Base-by-base conservation (phyloP, 441 rosid genomes). In the Euphorbia celastroides region DNA sequence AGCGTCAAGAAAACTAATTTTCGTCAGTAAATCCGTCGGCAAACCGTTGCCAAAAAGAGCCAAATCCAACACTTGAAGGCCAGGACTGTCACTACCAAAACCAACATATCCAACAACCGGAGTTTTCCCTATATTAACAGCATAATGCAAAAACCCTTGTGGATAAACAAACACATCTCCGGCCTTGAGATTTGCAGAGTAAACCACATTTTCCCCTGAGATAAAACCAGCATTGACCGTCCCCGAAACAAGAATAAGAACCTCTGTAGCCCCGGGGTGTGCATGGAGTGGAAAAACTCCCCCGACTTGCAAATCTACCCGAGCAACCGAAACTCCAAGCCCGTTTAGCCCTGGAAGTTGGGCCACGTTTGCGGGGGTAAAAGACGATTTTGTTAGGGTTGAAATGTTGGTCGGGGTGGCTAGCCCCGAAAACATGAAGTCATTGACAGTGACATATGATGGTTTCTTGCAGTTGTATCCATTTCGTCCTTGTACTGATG, bases 231-330 rank as follows among this genome's bases (percentile, higher is more conserved):
- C 92, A 32, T 76, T 72, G 28, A 88, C 83, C 25, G 77, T 32
- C 38, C 96, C 98, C 17, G 67, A 66, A 2, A 78, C 1, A 7
- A 92, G 93, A 6, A 81, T 2, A 5, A 92, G 78, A 22, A 80
- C 67, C 73, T 92, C 94, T 2, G 92, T 80, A 12, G 67, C 94
- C 9, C 86, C 88, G 1, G 92, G 94, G 70, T 89, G 98, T 32
- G 96, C 83, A 77, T 92, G 96, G 69, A 89, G 72, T 19, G 94
- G 98, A 51, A 89, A 38, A n/a, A 87, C 89, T 7, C 98, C 96
- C 0, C 77, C 89, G 7, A 28, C 51, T 0, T 89, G 89, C 69
- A 89, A 73, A 79, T 92, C 96, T 54, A 88, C 62, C 67, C 94
- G 84, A 64, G 94, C 96, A 30, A 83, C 0, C 32, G 98, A 89